phyloP scores from a whole-genome alignment of 441 rosid genomes.

The Rhodomyrtus psidioides region DNA sequence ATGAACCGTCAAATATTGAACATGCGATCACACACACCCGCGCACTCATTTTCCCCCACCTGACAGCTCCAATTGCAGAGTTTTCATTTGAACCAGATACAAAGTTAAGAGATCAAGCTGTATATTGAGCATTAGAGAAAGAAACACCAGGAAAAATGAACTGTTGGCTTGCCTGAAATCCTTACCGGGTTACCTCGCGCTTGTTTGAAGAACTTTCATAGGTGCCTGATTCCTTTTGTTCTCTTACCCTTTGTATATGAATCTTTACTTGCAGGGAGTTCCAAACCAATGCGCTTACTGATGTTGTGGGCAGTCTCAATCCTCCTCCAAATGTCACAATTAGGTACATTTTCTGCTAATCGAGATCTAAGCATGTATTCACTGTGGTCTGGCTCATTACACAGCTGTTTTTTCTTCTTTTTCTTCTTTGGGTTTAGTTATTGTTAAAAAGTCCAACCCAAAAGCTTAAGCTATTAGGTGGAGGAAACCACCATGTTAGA shows the following conservation, averaged over 20 bases:
- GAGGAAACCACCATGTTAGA: too few species aligned
- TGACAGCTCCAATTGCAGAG: not conserved
- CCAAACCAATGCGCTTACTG: not conserved
- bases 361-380: not conserved
- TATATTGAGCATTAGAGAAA: not conserved
- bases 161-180: not conserved
- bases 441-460: too few species aligned
- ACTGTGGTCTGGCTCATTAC: not conserved
- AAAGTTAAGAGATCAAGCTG: not conserved
- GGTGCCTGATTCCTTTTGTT: not conserved
- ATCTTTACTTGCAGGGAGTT: not conserved
- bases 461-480: too few species aligned
- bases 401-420: not conserved
- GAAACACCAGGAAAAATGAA: not conserved
- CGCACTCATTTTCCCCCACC: not conserved
- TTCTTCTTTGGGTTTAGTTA: not conserved
- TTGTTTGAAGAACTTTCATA: not conserved
- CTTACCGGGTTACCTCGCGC: not conserved
- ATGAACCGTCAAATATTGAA: not conserved
- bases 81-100: not conserved
- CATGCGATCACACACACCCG: not conserved
- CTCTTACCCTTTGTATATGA: not conserved
- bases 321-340: slow-evolving; percentile 9
- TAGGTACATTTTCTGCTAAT: not conserved
- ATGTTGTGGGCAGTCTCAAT: slow-evolving; percentile 5